A percentile compares a stretch with the other conserved stretches of the same genome.
Evolutionary conservation across 2,329 filamentous ascomycete genomes (phyloP).

Genomic region (Colletotrichum sublineola): DNA sequence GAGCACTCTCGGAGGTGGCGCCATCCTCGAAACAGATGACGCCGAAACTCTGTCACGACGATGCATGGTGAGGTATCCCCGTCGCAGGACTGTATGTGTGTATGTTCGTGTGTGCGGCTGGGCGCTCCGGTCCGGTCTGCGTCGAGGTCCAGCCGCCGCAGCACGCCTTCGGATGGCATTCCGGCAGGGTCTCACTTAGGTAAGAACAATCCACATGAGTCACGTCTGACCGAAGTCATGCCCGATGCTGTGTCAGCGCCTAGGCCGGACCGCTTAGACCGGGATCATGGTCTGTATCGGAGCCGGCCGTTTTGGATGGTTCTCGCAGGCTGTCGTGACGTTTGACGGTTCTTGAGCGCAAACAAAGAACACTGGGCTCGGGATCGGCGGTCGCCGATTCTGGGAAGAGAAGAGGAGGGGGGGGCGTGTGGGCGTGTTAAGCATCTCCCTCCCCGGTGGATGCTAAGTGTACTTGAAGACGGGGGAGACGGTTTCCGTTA

Average conservation of each 20-base stretch:
- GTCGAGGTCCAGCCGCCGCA: background rate
- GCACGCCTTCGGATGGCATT: constrained; percentile 6
- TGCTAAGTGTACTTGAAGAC: background rate
- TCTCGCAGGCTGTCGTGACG: background rate
- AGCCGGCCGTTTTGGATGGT: constrained; percentile 23
- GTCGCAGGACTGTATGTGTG: background rate
- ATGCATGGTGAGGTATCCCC: background rate
- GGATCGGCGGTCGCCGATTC: constrained; percentile 1
- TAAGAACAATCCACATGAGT: constrained; percentile 5
- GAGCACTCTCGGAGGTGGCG: background rate
- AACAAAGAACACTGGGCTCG: background rate
- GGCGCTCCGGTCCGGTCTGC: constrained; percentile 8
- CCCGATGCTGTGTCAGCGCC: constrained; percentile 9
- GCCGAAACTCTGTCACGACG: background rate
- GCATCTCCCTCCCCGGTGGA: background rate
- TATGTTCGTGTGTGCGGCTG: background rate
- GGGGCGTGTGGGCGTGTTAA: background rate
- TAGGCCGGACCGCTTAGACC: background rate
- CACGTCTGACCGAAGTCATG: constrained; percentile 29
- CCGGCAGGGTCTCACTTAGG: background rate
- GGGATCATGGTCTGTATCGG: background rate
- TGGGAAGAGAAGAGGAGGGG: background rate
- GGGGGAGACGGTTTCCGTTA: constrained; percentile 15
- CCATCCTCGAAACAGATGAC: background rate
- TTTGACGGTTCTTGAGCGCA: background rate